phyloP scores from a whole-genome alignment of 257 asterid species.

The Nicotiana benthamiana region DNA sequence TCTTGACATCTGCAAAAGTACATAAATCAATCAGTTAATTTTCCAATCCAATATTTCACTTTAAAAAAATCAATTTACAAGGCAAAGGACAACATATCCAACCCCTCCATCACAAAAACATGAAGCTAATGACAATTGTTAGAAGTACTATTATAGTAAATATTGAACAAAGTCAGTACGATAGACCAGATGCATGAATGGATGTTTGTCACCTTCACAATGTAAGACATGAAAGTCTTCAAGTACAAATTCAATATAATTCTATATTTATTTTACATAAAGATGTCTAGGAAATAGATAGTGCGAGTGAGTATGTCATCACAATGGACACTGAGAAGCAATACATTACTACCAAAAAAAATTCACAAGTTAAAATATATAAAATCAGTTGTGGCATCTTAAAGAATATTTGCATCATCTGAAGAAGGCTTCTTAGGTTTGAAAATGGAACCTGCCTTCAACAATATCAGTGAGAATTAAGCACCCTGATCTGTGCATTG shows the following conservation, averaged over 20 bases:
- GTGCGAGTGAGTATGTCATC: neutral
- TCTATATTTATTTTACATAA: neutral
- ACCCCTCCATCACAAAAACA: neutral
- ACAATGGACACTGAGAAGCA: neutral
- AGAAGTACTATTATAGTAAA: neutral
- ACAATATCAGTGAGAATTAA: conserved; percentile 69
- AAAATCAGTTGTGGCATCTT: neutral
- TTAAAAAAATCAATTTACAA: neutral
- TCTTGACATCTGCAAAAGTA: conserved; percentile 75
- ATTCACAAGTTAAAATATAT: neutral
- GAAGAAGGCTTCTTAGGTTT: neutral
- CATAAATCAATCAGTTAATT: neutral
- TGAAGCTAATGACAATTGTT: neutral
- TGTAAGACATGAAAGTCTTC: neutral
- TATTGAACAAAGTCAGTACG: neutral
- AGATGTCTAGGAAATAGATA: neutral
- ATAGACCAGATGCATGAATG: neutral
- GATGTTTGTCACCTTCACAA: neutral
- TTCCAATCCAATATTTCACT: neutral
- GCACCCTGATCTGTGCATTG: conserved; percentile 95
- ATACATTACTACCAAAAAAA: neutral
- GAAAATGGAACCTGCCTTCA: conserved; percentile 61
- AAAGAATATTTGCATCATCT: neutral
- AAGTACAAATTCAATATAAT: neutral
- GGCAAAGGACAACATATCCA: neutral